A percentile compares a stretch with the other conserved stretches of the same genome.
Conservation (phyloP, 805 yeast species). For the Starmera dryadoides region DNA sequence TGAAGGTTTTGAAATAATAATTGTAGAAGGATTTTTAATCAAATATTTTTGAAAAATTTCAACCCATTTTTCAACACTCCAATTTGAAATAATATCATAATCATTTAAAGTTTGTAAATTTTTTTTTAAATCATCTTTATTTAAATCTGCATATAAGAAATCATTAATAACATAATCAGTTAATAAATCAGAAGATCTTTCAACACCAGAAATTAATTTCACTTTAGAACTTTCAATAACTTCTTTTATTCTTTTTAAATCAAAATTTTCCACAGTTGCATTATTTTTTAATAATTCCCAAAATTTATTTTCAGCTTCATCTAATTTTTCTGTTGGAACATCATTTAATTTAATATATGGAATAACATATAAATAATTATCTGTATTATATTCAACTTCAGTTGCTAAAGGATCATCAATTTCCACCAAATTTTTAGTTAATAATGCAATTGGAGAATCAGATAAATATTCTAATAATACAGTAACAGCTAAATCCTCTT, state of each 20-base stretch:
- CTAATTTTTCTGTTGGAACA: conserved; percentile 63
- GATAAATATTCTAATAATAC: conserved; percentile 69
- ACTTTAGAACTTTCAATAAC: conserved; percentile 58
- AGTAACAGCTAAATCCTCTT: conserved; percentile 62
- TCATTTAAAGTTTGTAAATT: conserved; percentile 52
- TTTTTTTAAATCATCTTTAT: conserved; percentile 49
- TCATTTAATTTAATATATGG: conserved; percentile 52
- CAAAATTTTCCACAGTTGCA: conserved; percentile 41
- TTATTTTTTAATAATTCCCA: conserved; percentile 48
- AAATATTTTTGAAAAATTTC: conserved; percentile 43
- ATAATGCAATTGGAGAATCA: conserved; percentile 67
- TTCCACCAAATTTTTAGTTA: conserved; percentile 69
- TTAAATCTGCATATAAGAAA: conserved; percentile 68
- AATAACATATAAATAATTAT: conserved; percentile 62
- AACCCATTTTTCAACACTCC: conserved; percentile 70
- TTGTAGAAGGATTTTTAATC: conserved; percentile 53
- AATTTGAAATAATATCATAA: conserved; percentile 40
- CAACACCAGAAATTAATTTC: conserved; percentile 53
- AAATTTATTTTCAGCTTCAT: conserved; percentile 44
- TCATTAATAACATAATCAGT: conserved; percentile 67
- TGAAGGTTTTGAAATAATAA: conserved; percentile 72
- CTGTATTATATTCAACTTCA: conserved; percentile 60
- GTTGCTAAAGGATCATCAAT: conserved; percentile 77
- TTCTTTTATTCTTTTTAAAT: conserved; percentile 58
- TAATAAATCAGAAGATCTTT: conserved; percentile 53